Percentiles rank a stretch among this genome's conserved stretches.
Evolutionary conservation across 2,329 filamentous ascomycete species (phyloP).

Genomic region (Proliferodiscus dingleyae): DNA sequence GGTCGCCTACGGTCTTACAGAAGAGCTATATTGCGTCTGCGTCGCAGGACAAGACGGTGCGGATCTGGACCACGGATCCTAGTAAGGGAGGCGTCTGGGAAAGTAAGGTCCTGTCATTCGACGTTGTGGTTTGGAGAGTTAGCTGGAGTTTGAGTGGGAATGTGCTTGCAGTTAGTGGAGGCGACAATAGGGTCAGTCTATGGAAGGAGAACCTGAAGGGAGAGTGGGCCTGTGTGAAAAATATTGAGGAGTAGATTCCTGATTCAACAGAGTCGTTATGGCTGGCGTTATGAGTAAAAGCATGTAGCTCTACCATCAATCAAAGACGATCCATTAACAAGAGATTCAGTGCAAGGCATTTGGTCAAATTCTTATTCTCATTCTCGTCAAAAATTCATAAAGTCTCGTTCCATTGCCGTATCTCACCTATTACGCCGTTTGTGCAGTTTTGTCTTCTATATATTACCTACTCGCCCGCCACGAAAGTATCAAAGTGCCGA

Average conservation of each 20-base stretch:
- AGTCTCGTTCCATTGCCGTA: neutral
- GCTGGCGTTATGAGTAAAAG: constrained; percentile 12
- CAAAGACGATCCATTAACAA: constrained; percentile 8
- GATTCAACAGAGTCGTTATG: neutral
- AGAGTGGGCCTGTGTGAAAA: constrained; percentile 96
- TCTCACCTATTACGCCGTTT: neutral
- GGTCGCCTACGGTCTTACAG: constrained; percentile 90
- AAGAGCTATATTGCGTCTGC: constrained; percentile 97
- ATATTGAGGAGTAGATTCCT: constrained; percentile 71
- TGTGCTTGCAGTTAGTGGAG: constrained; percentile 86
- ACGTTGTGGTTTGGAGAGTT: constrained; percentile 87
- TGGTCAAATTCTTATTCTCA: constrained; percentile 3
- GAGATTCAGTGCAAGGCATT: constrained; percentile 15
- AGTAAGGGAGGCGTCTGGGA: constrained; percentile 70
- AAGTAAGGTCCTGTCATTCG: constrained; percentile 80
- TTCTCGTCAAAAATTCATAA: neutral
- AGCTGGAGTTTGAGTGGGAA: constrained; percentile 98
- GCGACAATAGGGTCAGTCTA: constrained; percentile 92
- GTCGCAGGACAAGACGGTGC: constrained; percentile 92
- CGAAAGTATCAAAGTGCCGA: neutral
- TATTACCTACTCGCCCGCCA: neutral
- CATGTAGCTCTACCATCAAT: constrained; percentile 19
- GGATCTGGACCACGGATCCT: constrained; percentile 86
- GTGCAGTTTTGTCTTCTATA: neutral
- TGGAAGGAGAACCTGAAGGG: constrained; percentile 98